Percentiles rank a stretch among this genome's conserved stretches.
phyloP scores from a whole-genome alignment of 176 grass and related monocot species.

The Bonia amplexicaulis region DNA sequence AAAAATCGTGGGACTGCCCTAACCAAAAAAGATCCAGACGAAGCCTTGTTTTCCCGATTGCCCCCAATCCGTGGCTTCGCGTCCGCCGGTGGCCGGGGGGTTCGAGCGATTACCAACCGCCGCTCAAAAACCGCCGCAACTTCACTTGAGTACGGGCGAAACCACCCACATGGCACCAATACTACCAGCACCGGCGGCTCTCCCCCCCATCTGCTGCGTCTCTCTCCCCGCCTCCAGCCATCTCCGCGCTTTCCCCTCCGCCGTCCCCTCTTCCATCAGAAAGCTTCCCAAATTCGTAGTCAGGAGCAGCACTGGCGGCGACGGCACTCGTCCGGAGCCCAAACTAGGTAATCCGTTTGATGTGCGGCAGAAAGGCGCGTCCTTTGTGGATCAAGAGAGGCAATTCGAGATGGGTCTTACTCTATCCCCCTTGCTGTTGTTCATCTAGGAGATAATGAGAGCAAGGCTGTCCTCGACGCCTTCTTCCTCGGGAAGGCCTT shows the following conservation, averaged over 20 bases:
- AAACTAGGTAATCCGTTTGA: slow-evolving; percentile 39
- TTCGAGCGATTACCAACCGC: neutral
- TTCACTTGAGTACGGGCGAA: neutral
- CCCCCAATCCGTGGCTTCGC: slow-evolving; percentile 14
- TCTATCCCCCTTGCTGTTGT: neutral
- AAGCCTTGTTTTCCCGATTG: neutral
- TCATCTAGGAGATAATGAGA: slow-evolving; percentile 62
- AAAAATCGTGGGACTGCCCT: neutral
- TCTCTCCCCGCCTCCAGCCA: neutral
- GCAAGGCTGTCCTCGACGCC: slow-evolving; percentile 77
- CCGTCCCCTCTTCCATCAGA: neutral
- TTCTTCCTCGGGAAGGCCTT: slow-evolving; percentile 96
- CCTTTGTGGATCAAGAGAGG: neutral
- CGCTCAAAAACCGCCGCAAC: neutral
- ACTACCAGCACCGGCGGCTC: neutral
- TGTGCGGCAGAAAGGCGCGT: neutral
- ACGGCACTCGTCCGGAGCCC: slow-evolving; percentile 23
- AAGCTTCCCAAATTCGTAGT: neutral
- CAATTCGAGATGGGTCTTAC: neutral
- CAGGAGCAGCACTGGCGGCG: slow-evolving; percentile 26
- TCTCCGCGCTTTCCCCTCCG: neutral
- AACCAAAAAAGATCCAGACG: neutral
- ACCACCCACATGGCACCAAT: slow-evolving; percentile 5
- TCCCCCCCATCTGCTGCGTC: neutral
- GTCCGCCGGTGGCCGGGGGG: slow-evolving; percentile 18